phyloP scores from a whole-genome alignment of 306 rosid genomes.

The Casuarina equisetifolia region DNA sequence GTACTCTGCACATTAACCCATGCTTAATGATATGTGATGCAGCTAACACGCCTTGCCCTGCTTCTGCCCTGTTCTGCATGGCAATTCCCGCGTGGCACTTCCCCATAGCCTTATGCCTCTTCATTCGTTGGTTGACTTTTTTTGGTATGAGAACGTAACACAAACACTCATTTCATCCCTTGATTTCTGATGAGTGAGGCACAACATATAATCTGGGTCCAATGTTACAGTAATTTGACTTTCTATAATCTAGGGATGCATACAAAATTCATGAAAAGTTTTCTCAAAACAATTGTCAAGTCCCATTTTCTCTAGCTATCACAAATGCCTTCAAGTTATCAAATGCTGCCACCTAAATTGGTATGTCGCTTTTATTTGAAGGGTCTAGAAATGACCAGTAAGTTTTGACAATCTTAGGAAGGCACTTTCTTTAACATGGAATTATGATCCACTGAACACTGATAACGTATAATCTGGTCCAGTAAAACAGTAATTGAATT shows the following conservation, averaged over 20 bases:
- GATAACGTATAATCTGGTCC: neutral
- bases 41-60: no score
- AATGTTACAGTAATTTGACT: no score
- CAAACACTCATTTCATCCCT: neutral
- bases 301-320: neutral
- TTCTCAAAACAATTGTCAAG: neutral
- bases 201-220: no score
- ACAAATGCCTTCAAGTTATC: neutral
- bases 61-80: no score
- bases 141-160: no score
- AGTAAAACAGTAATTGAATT: neutral
- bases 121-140: no score
- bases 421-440: neutral
- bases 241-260: no score
- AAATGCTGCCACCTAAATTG: neutral
- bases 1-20: no score
- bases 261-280: neutral
- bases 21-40: no score
- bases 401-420: neutral
- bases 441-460: neutral
- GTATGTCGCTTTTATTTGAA: neutral
- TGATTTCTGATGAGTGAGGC: neutral
- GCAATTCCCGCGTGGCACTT: no score
- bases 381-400: neutral
- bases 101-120: no score